A percentile compares a stretch with the other conserved stretches of the same genome.
These are phyloP conservation scores for Cercospora canescens DNA, from an alignment of 2,329 filamentous ascomycete genomes.

Conservation along the genomic window DNA sequence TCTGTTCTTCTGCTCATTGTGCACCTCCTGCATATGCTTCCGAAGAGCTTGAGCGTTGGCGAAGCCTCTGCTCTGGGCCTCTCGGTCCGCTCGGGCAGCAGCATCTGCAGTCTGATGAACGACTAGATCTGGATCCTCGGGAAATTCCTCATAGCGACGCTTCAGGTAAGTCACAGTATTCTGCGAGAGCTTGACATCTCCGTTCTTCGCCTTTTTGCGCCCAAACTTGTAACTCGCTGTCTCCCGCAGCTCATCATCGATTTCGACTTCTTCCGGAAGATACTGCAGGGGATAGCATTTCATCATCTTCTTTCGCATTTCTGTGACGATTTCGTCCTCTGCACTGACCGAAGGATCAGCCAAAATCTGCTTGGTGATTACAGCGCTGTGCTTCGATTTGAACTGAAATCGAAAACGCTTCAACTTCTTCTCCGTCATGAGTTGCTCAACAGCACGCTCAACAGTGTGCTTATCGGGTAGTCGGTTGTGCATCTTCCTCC, in stretches of 20 bases:
- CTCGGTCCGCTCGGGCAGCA: slow-evolving; percentile 12
- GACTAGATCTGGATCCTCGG: slow-evolving; percentile 2
- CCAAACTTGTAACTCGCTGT: slow-evolving; percentile 10
- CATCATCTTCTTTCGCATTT: slow-evolving; percentile 53
- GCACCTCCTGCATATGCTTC: slow-evolving; percentile 11
- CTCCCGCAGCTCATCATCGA: slow-evolving; percentile 34
- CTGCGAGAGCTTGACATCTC: neutral
- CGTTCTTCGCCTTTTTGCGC: slow-evolving; percentile 8
- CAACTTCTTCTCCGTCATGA: slow-evolving; percentile 53
- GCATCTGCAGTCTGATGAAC: slow-evolving; percentile 15
- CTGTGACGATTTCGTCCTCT: slow-evolving; percentile 47
- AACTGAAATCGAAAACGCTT: slow-evolving; percentile 56
- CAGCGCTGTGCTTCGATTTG: slow-evolving; percentile 47
- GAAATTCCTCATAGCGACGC: slow-evolving; percentile 7
- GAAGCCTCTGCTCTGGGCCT: slow-evolving; percentile 15
- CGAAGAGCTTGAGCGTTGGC: slow-evolving; percentile 10
- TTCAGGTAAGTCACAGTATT: neutral
- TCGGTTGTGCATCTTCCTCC: slow-evolving; percentile 48
- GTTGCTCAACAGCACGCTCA: slow-evolving; percentile 49
- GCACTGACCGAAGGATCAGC: slow-evolving; percentile 48
- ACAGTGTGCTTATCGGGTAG: slow-evolving; percentile 56
- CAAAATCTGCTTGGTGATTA: slow-evolving; percentile 53
- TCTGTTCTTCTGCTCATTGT: neutral
- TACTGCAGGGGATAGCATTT: slow-evolving; percentile 44
- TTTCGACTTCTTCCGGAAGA: slow-evolving; percentile 45